Evolutionary conservation across 2,329 filamentous ascomycete species (phyloP).

Genomic region (Calycina herbarum): DNA sequence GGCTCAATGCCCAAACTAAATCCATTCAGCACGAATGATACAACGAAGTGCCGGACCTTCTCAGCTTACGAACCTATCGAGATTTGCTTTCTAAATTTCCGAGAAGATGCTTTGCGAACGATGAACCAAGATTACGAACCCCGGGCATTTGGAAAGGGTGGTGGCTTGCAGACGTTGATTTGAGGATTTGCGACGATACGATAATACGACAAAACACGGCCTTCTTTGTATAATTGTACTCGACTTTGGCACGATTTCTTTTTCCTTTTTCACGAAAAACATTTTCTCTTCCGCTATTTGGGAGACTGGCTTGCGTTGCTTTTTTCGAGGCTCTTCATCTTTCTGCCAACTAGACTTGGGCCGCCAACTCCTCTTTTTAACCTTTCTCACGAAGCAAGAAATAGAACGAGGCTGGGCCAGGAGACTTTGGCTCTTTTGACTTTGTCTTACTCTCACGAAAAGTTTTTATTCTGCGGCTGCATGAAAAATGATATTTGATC

Average conservation of each 20-base stretch:
- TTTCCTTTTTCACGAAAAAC: conserved; percentile 15
- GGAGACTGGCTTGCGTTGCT: conserved; percentile 21
- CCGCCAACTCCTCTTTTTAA: conserved; percentile 7
- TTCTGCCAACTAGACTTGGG: conserved; percentile 11
- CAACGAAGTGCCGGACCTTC: conserved; percentile 25
- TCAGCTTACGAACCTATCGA: conserved; percentile 16
- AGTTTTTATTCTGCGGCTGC: conserved; percentile 8
- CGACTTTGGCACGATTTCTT: conserved; percentile 20
- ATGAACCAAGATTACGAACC: conserved; percentile 31
- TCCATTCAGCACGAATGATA: conserved; percentile 19
- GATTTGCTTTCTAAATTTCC: conserved; percentile 30
- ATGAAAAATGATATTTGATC: conserved; percentile 7
- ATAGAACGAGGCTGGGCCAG: conserved; percentile 5
- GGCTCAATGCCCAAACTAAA: conserved; percentile 85
- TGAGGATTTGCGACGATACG: conserved; percentile 33
- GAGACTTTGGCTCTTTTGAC: not conserved
- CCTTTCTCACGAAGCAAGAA: not conserved
- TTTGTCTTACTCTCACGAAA: conserved; percentile 9
- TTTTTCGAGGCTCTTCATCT: conserved; percentile 10
- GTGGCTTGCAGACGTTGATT: conserved; percentile 34
- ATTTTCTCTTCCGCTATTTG: conserved; percentile 17
- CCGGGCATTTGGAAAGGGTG: conserved; percentile 36
- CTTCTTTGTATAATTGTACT: conserved; percentile 36
- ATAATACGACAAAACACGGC: conserved; percentile 27
- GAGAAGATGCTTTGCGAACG: conserved; percentile 31